phyloP scores from a whole-genome alignment of 2,329 filamentous ascomycete genomes.

The Chalaropsis thielavioides region DNA sequence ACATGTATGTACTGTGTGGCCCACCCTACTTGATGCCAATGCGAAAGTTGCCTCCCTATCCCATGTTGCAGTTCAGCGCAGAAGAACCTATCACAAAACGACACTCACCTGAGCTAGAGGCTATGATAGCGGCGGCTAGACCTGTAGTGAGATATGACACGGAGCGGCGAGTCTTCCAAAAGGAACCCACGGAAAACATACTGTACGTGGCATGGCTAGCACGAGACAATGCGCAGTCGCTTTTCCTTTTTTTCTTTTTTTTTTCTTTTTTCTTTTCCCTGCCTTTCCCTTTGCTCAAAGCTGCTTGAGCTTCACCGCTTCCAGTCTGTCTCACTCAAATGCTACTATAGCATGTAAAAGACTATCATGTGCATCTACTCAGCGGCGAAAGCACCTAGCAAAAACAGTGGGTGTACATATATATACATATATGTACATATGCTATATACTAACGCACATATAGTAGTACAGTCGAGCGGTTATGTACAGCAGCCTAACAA shows the following conservation, averaged over 20 bases:
- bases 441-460: not conserved
- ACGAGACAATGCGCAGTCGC: too few relatives aligned
- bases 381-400: too few relatives aligned
- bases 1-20: too few relatives aligned
- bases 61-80: not conserved
- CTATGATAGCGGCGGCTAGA: not conserved
- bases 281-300: not conserved
- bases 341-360: not conserved
- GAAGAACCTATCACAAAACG: not conserved
- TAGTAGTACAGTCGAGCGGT: not conserved
- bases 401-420: too few relatives aligned
- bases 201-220: too few relatives aligned
- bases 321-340: not conserved
- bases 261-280: not conserved
- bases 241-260: not conserved
- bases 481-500: not conserved
- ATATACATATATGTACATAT: not conserved
- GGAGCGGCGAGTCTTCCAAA: not conserved
- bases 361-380: too few relatives aligned
- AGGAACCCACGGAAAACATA: not conserved
- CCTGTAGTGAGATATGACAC: not conserved
- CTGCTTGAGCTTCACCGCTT: not conserved
- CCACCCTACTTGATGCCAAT: too few relatives aligned
- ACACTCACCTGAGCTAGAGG: too few relatives aligned
- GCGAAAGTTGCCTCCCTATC: not conserved